A percentile compares a stretch with the other conserved stretches of the same genome.
Conservation (phyloP, 2,329 filamentous ascomycete species). For the Cladosporium oxysporum region DNA sequence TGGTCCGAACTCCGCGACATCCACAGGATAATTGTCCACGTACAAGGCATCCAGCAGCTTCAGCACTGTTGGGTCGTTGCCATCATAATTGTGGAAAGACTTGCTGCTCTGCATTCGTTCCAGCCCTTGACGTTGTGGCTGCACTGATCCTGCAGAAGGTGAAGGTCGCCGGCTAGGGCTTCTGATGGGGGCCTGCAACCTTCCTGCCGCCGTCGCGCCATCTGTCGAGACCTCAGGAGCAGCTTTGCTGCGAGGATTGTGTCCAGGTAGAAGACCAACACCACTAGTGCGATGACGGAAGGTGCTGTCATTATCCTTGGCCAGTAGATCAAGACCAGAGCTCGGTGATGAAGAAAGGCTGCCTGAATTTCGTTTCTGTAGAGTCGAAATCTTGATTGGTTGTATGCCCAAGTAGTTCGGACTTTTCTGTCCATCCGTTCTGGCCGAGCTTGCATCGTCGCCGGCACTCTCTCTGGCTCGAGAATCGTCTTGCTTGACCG, state of each 20-base stretch:
- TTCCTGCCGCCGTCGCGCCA: conserved; percentile 65
- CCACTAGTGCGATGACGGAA: conserved; percentile 56
- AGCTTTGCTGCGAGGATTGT: conserved; percentile 56
- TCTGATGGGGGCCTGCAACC: conserved; percentile 55
- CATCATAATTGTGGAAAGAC: conserved; percentile 73
- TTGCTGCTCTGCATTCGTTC: conserved; percentile 28
- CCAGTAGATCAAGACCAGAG: conserved; percentile 35
- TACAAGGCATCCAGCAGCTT: conserved; percentile 82
- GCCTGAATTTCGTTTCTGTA: conserved; percentile 30
- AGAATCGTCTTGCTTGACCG: conserved; percentile 16
- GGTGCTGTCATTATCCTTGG: conserved; percentile 37
- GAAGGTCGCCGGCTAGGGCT: conserved; percentile 30
- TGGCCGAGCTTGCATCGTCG: neutral
- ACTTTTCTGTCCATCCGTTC: neutral
- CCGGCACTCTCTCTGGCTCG: neutral
- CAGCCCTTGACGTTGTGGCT: conserved; percentile 22
- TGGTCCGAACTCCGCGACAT: conserved; percentile 72
- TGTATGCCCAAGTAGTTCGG: conserved; percentile 8
- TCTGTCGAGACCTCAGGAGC: conserved; percentile 66
- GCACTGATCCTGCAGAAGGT: conserved; percentile 32
- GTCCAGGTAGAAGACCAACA: conserved; percentile 61
- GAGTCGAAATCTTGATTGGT: conserved; percentile 17
- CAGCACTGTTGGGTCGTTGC: conserved; percentile 66
- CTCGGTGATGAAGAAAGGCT: conserved; percentile 40
- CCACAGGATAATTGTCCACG: conserved; percentile 61